phyloP scores from a whole-genome alignment of 805 yeast species.

The Kodamaea jinghongensis region DNA sequence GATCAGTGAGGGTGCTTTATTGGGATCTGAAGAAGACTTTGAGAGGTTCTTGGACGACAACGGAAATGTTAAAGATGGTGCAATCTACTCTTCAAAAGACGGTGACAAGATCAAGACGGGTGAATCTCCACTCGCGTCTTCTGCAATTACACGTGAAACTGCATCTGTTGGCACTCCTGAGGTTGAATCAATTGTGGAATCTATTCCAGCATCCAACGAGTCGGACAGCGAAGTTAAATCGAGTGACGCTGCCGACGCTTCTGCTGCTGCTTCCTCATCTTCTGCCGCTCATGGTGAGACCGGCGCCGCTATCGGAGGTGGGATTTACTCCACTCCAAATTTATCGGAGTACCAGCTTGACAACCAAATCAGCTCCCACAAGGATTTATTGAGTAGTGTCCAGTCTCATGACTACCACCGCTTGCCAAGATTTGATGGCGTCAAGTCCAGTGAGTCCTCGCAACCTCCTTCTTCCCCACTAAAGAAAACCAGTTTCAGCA shows the following conservation, averaged over 20 bases:
- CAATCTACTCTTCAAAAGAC: slow-evolving; percentile 13
- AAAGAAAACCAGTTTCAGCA: slow-evolving; percentile 8
- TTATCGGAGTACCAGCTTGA: slow-evolving; percentile 44
- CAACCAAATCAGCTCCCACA: slow-evolving; percentile 36
- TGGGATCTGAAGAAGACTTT: slow-evolving; percentile 52
- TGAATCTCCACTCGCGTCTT: not conserved
- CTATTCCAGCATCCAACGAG: not conserved
- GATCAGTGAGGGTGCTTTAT: slow-evolving; percentile 45
- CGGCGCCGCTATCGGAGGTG: not conserved
- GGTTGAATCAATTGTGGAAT: too few relatives aligned
- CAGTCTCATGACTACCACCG: slow-evolving; percentile 36
- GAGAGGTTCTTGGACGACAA: slow-evolving; percentile 50
- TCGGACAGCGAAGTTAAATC: not conserved
- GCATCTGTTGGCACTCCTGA: too few relatives aligned
- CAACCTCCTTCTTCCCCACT: slow-evolving; percentile 1
- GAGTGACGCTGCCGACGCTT: not conserved
- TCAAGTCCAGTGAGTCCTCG: not conserved
- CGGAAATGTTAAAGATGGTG: slow-evolving; percentile 53
- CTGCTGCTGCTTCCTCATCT: not conserved
- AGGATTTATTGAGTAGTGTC: slow-evolving; percentile 33
- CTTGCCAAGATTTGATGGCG: slow-evolving; percentile 16
- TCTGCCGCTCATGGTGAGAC: not conserved
- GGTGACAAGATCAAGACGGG: slow-evolving; percentile 9
- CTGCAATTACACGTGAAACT: not conserved
- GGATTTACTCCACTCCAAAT: slow-evolving; percentile 40